Evolutionary conservation across 768 basidiomycete genomes (phyloP).

Genomic region (Tephrocybe sp.): DNA sequence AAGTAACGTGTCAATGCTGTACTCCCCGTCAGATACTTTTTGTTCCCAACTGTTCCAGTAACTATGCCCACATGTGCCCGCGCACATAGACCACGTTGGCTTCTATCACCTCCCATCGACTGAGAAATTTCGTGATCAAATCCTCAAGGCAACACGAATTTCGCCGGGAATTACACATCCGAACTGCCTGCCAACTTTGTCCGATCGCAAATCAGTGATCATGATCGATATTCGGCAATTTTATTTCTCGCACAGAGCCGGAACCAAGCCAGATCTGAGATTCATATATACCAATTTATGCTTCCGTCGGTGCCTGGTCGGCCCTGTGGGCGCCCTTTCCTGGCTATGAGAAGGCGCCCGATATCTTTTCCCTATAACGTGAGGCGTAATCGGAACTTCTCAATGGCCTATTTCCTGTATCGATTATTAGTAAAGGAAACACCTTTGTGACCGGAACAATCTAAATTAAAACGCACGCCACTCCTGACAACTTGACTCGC

Average conservation of each 20-base stretch:
- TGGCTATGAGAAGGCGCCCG: background rate
- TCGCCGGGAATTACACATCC: slow-evolving; percentile 10
- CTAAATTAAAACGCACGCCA: too few species aligned
- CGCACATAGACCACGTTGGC: background rate
- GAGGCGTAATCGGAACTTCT: too few species aligned
- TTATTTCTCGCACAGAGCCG: slow-evolving; percentile 20
- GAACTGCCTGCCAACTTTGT: slow-evolving; percentile 12
- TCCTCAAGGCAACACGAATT: slow-evolving; percentile 15
- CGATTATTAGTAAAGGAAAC: too few species aligned
- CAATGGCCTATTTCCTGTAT: too few species aligned
- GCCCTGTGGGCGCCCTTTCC: background rate
- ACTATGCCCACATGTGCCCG: background rate
- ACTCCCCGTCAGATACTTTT: background rate
- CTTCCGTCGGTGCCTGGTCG: slow-evolving; percentile 33
- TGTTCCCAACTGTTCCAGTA: background rate
- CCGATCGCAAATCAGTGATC: slow-evolving; percentile 35
- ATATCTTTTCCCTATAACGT: too few species aligned
- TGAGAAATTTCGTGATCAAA: slow-evolving; percentile 10
- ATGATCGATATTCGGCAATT: slow-evolving; percentile 35
- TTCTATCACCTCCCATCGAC: slow-evolving; percentile 1
- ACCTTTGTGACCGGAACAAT: too few species aligned
- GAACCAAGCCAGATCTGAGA: slow-evolving; percentile 20
- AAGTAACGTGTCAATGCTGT: background rate
- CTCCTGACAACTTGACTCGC: too few species aligned
- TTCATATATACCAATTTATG: slow-evolving; percentile 16